A percentile compares a stretch with the other conserved stretches of the same genome.
These are phyloP conservation scores for Glycine latifolia DNA, from an alignment of 306 rosid species.

Conservation along the genomic window DNA sequence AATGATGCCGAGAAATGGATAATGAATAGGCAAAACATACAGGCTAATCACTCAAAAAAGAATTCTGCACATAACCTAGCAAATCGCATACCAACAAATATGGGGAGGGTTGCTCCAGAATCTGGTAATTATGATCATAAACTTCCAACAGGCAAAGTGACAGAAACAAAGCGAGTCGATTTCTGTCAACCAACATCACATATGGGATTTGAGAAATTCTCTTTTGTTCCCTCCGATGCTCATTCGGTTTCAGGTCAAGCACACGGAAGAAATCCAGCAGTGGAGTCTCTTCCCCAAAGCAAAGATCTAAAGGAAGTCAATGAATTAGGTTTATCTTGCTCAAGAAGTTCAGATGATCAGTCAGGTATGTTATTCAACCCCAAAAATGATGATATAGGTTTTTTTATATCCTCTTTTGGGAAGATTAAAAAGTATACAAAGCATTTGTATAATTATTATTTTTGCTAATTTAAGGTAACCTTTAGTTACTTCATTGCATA, in stretches of 20 bases:
- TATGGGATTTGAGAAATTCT: constrained; percentile 72
- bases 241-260: constrained; percentile 57
- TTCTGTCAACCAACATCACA: constrained; percentile 71
- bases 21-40: constrained; percentile 71
- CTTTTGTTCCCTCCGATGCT: constrained; percentile 65
- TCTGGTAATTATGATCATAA: constrained; percentile 64
- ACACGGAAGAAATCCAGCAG: constrained; percentile 51
- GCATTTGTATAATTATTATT: not conserved
- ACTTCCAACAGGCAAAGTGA: constrained; percentile 50
- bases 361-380: constrained; percentile 58
- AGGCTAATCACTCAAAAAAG: constrained; percentile 60
- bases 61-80: constrained; percentile 59
- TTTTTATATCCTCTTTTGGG: not conserved
- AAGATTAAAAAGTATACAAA: not conserved
- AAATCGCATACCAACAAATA: constrained; percentile 64
- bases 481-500: not conserved
- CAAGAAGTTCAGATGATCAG: constrained; percentile 54
- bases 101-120: constrained; percentile 85
- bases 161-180: constrained; percentile 81
- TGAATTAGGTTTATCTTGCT: constrained; percentile 47
- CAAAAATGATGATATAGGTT: not conserved
- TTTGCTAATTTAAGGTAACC: not conserved
- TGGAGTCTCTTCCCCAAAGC: constrained; percentile 64
- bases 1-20: constrained; percentile 98
- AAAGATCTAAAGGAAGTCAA: constrained; percentile 68